Percentiles rank a stretch among this genome's conserved stretches.
These are phyloP conservation scores for Dipteronia sinensis DNA, from an alignment of 345 rosid genomes.

Conservation along the genomic window DNA sequence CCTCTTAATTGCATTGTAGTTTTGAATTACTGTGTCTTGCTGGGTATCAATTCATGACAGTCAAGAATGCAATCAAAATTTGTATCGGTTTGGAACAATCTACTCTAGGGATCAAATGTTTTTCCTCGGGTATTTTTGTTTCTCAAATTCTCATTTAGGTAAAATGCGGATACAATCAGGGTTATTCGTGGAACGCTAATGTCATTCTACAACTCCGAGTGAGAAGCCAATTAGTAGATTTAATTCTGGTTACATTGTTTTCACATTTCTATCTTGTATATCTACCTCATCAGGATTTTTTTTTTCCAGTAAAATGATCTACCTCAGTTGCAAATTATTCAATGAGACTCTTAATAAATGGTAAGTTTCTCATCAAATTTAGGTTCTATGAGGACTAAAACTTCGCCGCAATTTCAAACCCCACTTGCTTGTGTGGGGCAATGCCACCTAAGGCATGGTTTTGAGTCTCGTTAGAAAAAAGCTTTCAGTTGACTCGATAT, in stretches of 20 bases:
- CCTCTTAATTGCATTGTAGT: background rate
- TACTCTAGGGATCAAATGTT: too few species aligned
- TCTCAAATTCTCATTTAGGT: background rate
- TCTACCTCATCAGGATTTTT: background rate
- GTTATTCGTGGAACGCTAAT: background rate
- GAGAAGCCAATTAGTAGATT: background rate
- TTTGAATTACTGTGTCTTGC: too few species aligned
- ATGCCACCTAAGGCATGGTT: background rate
- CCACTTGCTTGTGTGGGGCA: background rate
- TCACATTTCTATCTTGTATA: background rate
- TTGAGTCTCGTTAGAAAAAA: background rate
- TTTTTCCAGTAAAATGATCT: background rate
- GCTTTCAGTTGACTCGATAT: too few species aligned
- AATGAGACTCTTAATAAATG: background rate
- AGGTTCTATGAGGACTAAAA: background rate
- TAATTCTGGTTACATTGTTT: background rate
- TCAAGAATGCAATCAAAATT: too few species aligned
- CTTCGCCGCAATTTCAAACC: background rate
- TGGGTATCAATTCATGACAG: background rate
- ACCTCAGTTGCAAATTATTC: background rate
- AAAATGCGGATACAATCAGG: background rate
- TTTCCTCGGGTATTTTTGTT: too few species aligned
- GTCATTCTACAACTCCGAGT: background rate
- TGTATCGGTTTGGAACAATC: too few species aligned
- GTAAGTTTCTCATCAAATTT: too few species aligned